A percentile compares a stretch with the other conserved stretches of the same genome.
These are phyloP conservation scores for Pseudocercospora musae DNA, from an alignment of 2,329 filamentous ascomycete species.

Conservation along the genomic window DNA sequence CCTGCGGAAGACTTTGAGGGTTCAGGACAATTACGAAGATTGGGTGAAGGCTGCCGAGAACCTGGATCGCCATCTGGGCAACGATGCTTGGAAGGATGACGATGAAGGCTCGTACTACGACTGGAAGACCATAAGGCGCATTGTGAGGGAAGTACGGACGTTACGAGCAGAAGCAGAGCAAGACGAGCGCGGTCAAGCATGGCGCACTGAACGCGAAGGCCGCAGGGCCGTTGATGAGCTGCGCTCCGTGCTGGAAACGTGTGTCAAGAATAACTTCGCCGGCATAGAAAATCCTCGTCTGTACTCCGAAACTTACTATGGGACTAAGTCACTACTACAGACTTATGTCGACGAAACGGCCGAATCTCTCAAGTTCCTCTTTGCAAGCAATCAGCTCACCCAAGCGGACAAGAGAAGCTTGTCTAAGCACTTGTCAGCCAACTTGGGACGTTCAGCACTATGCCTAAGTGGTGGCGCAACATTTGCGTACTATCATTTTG, in stretches of 20 bases:
- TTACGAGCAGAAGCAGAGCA: conserved; percentile 53
- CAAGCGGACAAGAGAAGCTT: conserved; percentile 72
- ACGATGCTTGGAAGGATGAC: conserved; percentile 73
- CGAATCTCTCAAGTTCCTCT: conserved; percentile 64
- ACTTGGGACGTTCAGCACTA: conserved; percentile 87
- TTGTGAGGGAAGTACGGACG: conserved; percentile 70
- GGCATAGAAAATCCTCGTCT: conserved; percentile 89
- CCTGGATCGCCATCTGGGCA: conserved; percentile 77
- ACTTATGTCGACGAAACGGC: conserved; percentile 83
- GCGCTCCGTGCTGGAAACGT: conserved; percentile 75
- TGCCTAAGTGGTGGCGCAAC: conserved; percentile 91
- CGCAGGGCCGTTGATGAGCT: conserved; percentile 68
- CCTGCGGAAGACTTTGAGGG: conserved; percentile 67
- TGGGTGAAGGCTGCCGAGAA: conserved; percentile 79
- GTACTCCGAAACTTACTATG: conserved; percentile 97
- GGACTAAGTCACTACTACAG: conserved; percentile 93
- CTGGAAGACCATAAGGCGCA: conserved; percentile 73
- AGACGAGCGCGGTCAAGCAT: conserved; percentile 48
- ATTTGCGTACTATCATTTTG: conserved; percentile 96
- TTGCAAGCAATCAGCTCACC: conserved; percentile 63
- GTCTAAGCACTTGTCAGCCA: conserved; percentile 85
- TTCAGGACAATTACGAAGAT: conserved; percentile 71
- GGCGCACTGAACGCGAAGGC: conserved; percentile 22
- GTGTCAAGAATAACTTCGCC: conserved; percentile 96
- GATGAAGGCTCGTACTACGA: conserved; percentile 80